Evolutionary conservation across 805 yeast species (phyloP).

Genomic region (Kurtzmaniella fragi): DNA sequence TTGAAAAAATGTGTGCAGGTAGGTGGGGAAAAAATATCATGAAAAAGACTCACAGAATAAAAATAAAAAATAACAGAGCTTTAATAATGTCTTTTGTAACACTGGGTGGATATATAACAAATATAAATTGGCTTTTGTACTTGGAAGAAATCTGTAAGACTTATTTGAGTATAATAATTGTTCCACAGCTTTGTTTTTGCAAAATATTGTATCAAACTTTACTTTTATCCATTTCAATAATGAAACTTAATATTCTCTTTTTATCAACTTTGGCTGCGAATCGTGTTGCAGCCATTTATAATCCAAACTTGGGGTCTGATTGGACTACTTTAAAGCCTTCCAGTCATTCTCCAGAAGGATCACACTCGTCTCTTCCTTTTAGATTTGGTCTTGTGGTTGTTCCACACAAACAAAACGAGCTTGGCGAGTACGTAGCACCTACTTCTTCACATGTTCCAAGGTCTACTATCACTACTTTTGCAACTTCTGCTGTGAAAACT

Average conservation of each 20-base stretch:
- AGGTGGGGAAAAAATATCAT: not conserved
- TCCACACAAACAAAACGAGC: conserved; percentile 15
- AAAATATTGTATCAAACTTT: too few species aligned
- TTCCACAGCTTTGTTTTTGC: too few species aligned
- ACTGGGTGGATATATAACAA: too few species aligned
- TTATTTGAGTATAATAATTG: too few species aligned
- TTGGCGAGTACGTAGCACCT: conserved; percentile 18
- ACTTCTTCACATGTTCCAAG: conserved; percentile 8
- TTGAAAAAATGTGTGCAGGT: too few species aligned
- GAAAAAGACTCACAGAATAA: not conserved
- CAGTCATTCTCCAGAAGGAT: conserved; percentile 9
- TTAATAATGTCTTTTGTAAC: too few species aligned
- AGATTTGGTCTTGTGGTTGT: conserved; percentile 32
- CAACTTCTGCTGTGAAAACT: not conserved
- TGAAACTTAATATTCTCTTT: not conserved
- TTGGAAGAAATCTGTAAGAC: too few species aligned
- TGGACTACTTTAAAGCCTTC: conserved; percentile 30
- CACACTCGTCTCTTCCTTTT: conserved; percentile 24
- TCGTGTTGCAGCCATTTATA: conserved; percentile 7
- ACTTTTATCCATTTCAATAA: too few species aligned
- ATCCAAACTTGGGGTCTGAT: conserved; percentile 28
- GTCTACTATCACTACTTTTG: conserved; percentile 9
- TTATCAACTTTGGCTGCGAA: conserved; percentile 4
- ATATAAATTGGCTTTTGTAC: too few species aligned
- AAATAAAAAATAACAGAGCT: too few species aligned